Base-by-base conservation (phyloP, 2,329 filamentous ascomycete genomes). In the Colletotrichum plurivorum region DNA sequence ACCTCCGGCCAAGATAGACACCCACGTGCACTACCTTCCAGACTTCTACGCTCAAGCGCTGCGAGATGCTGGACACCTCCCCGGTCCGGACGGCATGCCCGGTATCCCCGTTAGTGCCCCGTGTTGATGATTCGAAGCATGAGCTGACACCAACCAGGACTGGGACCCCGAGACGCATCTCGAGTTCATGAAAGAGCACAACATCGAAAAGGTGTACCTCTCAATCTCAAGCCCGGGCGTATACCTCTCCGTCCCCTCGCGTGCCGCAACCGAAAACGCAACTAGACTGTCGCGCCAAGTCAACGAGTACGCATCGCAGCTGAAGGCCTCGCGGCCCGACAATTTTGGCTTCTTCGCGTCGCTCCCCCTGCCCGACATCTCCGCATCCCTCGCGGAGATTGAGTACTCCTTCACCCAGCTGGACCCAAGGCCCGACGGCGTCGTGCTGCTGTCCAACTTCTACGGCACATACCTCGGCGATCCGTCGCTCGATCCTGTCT, bases 391-490 rank as follows among this genome's bases (percentile, higher is more conserved):
- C 7, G 71, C 73, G 3, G 87, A 89, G 71, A 85, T 89, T 36
- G 79, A 81, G 0, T 74, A 76, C 3, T 81, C 80, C 2, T 74
- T 83, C 2, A 75, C 78, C 10, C 78, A 84, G 43, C 72, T 82
- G 36, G 80, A 83, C 7, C 71, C 73, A 0, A 71, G 64, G 45
- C 84, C 83, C 0, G 85, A 88, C 69, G 87, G 87, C 1, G 82
- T 88, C 55, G 81, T 80, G 0, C 72, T 89, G 5, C 71, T 86
- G 73, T 86, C 87, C 2, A 89, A 89, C 67, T 81, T 81, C 25
- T 82, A 87, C 54, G 87, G 87, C 6, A 72, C 81, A 13, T 89
- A 89, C 72, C 75, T 88, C 0, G 87, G 87, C 4, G 82, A 86
- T 68, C 67, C 76, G 0, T 72, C 70, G 1, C 79, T 89, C 31